These are phyloP conservation scores for Malus fusca DNA, from an alignment of 306 rosid species.

Conservation along the genomic window DNA sequence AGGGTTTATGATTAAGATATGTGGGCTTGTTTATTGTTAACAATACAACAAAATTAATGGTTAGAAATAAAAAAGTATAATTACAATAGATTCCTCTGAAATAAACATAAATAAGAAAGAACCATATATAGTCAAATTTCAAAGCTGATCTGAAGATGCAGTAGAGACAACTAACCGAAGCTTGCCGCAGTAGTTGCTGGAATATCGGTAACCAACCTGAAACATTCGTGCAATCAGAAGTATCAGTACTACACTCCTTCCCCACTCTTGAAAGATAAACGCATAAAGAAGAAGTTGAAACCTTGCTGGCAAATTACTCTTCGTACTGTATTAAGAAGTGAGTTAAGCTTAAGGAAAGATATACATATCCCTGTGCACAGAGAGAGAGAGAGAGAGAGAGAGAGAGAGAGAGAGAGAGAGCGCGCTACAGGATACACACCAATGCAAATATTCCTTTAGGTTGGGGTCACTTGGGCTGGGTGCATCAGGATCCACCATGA, in stretches of 20 bases:
- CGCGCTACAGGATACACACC: constrained; percentile 14
- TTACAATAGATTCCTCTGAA: background rate
- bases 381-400: background rate
- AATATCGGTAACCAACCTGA: constrained; percentile 86
- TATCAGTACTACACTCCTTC: background rate
- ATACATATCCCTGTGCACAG: background rate
- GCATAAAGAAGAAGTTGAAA: background rate
- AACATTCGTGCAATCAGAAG: background rate
- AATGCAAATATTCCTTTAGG: constrained; percentile 54
- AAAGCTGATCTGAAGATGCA: background rate
- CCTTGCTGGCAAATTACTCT: background rate
- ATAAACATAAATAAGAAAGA: background rate
- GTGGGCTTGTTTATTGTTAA: background rate
- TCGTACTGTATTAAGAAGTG: background rate
- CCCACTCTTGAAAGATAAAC: background rate
- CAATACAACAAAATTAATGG: background rate
- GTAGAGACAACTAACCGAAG: constrained; percentile 39
- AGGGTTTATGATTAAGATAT: no score
- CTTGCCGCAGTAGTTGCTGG: constrained; percentile 72
- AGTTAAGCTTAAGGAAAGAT: no score
- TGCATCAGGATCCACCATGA: constrained; percentile 64
- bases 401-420: background rate
- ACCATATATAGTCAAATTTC: background rate
- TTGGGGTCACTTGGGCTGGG: constrained; percentile 59
- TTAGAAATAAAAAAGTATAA: background rate